Percentiles rank a stretch among this genome's conserved stretches.
Evolutionary conservation across 169 alveolate genomes (phyloP).

Genomic region (Besnoitia besnoiti): DNA sequence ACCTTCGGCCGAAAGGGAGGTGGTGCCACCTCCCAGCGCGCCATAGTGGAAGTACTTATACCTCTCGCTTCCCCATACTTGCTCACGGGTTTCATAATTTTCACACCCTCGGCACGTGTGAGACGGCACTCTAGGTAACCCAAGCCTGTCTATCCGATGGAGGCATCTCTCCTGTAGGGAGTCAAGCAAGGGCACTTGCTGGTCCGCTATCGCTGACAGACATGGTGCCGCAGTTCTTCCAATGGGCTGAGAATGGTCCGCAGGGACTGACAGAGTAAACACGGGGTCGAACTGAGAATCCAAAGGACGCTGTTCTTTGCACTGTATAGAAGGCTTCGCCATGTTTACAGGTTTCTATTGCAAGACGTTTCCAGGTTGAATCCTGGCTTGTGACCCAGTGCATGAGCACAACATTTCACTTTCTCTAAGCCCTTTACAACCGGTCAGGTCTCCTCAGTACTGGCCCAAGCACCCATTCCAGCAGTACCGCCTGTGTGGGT

Average conservation of each 20-base stretch:
- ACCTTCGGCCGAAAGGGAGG: not conserved
- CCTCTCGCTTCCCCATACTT: slow-evolving; percentile 2
- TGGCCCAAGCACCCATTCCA: no score
- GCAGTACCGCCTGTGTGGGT: no score
- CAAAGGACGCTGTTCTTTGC: slow-evolving; percentile 14
- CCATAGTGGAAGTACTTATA: not conserved
- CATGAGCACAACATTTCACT: no score
- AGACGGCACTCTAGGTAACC: not conserved
- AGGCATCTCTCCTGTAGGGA: not conserved
- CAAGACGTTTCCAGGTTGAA: no score
- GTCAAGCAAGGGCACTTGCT: not conserved
- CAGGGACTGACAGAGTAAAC: not conserved
- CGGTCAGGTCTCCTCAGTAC: no score
- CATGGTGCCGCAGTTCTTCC: slow-evolving; percentile 8
- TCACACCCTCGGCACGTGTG: not conserved
- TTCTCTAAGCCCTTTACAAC: no score
- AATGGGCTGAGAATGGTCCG: slow-evolving; percentile 9
- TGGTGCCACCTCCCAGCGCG: not conserved
- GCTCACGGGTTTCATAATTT: not conserved
- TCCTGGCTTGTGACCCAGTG: no score
- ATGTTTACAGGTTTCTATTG: no score
- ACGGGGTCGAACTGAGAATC: not conserved
- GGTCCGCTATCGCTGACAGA: not conserved
- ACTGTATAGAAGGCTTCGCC: slow-evolving; percentile 4
- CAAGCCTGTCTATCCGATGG: not conserved